phyloP scores from a whole-genome alignment of 768 basidiomycete species.

The Kwoniella heveanensis region DNA sequence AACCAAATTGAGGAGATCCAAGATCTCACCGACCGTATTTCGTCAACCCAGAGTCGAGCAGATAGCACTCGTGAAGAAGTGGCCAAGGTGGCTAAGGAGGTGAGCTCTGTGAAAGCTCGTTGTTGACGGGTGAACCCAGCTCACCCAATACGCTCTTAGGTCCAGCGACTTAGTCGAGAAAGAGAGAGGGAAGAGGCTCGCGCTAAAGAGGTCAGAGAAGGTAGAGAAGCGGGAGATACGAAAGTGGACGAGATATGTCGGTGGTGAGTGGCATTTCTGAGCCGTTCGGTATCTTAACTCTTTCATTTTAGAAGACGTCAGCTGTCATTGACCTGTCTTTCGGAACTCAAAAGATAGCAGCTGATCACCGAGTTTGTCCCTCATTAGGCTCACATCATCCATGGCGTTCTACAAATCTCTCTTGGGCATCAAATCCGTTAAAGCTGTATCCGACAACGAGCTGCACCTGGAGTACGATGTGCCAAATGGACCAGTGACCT shows the following conservation, averaged over 20 bases:
- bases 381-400: conserved; percentile 69
- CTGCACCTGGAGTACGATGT: conserved; percentile 67
- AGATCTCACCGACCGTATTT: conserved; percentile 67
- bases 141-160: conserved; percentile 25
- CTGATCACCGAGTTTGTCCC: neutral
- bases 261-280: no score
- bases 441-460: conserved; percentile 73
- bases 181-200: conserved; percentile 64
- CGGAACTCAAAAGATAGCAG: neutral
- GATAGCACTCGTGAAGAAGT: conserved; percentile 62
- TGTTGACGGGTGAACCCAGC: neutral
- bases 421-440: conserved; percentile 64
- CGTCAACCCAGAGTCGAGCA: conserved; percentile 54
- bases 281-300: no score
- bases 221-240: conserved; percentile 60
- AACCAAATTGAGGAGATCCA: conserved; percentile 81
- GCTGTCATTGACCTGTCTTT: no score
- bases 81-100: conserved; percentile 51
- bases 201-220: conserved; percentile 71
- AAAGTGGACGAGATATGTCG: conserved; percentile 54
- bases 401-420: conserved; percentile 68
- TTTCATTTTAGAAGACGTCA: no score
- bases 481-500: conserved; percentile 20
- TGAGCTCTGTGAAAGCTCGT: conserved; percentile 20
- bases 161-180: conserved; percentile 49